Conservation (phyloP, 768 basidiomycete species). For the Termitomyces bulborhizus region DNA sequence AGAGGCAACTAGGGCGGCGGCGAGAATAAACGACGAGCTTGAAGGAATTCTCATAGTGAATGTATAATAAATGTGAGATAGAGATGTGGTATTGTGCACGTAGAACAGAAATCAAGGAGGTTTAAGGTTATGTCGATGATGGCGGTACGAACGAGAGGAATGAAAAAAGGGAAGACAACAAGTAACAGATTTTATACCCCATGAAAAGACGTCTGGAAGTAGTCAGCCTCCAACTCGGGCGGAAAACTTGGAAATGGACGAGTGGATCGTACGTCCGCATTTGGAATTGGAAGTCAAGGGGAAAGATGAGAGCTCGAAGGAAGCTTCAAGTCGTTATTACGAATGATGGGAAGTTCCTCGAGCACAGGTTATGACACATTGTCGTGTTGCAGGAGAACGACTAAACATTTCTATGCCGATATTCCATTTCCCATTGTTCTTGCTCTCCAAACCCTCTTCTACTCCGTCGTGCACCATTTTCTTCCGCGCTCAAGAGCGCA, state of each 20-base stretch:
- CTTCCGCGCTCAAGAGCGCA: slow-evolving; percentile 32
- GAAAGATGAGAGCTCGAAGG: not conserved
- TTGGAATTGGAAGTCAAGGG: not conserved
- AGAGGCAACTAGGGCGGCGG: slow-evolving; percentile 43
- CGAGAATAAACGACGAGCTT: slow-evolving; percentile 41
- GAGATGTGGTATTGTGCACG: not conserved
- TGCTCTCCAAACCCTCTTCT: slow-evolving; percentile 37
- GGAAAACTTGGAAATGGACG: not conserved
- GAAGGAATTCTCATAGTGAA: slow-evolving; percentile 38
- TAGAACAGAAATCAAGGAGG: slow-evolving; percentile 5
- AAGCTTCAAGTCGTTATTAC: too few species aligned
- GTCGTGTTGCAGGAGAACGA: not conserved
- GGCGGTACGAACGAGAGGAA: slow-evolving; percentile 12
- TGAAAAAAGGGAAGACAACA: not conserved
- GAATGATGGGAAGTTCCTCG: not conserved
- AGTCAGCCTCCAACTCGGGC: slow-evolving; percentile 1
- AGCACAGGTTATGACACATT: too few species aligned
- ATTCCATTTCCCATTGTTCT: slow-evolving; percentile 59
- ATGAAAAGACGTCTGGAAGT: not conserved
- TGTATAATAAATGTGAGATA: not conserved
- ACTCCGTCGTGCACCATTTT: slow-evolving; percentile 18
- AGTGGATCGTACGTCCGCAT: slow-evolving; percentile 6
- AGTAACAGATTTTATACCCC: slow-evolving; percentile 6
- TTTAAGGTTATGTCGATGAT: slow-evolving; percentile 9
- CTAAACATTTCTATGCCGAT: slow-evolving; percentile 19